Base-by-base conservation (phyloP, 2,329 filamentous ascomycete species). In the Epichloe elymi region DNA sequence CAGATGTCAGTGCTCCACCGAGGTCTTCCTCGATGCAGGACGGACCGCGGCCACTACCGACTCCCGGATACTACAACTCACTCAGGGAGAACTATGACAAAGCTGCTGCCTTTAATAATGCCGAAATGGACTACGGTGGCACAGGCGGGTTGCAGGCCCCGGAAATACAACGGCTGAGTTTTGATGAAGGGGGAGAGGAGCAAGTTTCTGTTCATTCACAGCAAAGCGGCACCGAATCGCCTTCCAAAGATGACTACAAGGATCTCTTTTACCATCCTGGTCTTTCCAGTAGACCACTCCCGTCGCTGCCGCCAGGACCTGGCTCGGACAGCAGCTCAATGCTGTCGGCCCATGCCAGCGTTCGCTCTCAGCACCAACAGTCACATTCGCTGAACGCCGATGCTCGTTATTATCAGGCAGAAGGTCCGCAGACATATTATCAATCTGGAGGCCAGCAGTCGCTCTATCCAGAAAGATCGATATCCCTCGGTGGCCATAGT, bases 181-280 rank as follows among this genome's bases (percentile, higher is more conserved):
- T 93, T 59, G 91, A 97, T 58, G 88, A 95, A 63, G 91, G 88
- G 12, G 49, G 51, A 2, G 93, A 96, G 58, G 93, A 97, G 65
- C 76, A 74, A 14, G 75, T 76, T 17, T 80, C 77, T 1, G 58
- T 82, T 44, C 67, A 78, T 63, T 74, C 77, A 7, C 76, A 69
- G 51, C 74, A 68, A 56, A 84, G 70, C 59, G 78, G 69, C 38
- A 82, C 79, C 57, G 82, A 87, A 38, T 86, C 83, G 30, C 82
- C 83, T 1, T 68, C 71, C 37, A 80, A 80, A 56, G 82, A 86
- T 42, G 88, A 89, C 51, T 87, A 88, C 55, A 86, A 86, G 17
- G 93, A 95, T 59, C 82, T 97, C 63, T 95, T 95, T 64, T 98
- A 94, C 65, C 89, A 97, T 60, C 90, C 90, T 17, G 88, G 88